Evolutionary conservation across 1,284 basidiomycete species (phyloP), one percentile per base, ranked within the genome.

Genomic region (Microbotryum lychnidis-dioicae): DNA sequence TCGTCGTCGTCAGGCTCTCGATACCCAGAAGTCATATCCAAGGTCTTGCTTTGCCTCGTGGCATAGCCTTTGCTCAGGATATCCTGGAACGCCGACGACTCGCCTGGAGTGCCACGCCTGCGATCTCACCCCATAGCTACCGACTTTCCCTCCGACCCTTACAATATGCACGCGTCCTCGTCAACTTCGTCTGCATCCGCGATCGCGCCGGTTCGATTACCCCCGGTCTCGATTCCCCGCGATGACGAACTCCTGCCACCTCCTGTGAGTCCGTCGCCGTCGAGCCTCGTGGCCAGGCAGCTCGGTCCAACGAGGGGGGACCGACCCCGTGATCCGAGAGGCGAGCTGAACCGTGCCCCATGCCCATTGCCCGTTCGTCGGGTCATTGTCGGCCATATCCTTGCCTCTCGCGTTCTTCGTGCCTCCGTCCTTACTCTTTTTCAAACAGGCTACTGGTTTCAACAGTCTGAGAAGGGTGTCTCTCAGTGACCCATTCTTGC

Each of bases 401-500:
- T 31, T 10, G 37, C 37, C 37, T 42, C 14, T 21, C 23, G 27
- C 48, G 48, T 16, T 50, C 18, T 14, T 50, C 31, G 9, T 31
- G 7, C 25, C 20, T 21, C 37, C 21, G 46, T 14, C 6, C 25
- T 33, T 25, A 18, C 12, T 25, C 27, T 46, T 44, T 6, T 9
- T 8, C 3, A 21, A n/a, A 49, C 51, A 55, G 47, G 12, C 37
- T 42, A 18, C 37, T 16, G 53, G 53, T 20, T 66, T 62, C 57
- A 58, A 55, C 33, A 42, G 16, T 49, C 50, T 1, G 56, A 50
- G 67, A 0, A 37, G 67, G 8, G 60, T 64, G n/a, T 64, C 62
- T 1, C 57, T 66, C 57, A 68, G 61, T 33, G 67, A 68, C 29
- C 67, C 67, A 0, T 56, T 66, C 58, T 50, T 68, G 4, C 64